Evolutionary conservation across 306 rosid species (phyloP).

Genomic region (Crataegus laevigata): DNA sequence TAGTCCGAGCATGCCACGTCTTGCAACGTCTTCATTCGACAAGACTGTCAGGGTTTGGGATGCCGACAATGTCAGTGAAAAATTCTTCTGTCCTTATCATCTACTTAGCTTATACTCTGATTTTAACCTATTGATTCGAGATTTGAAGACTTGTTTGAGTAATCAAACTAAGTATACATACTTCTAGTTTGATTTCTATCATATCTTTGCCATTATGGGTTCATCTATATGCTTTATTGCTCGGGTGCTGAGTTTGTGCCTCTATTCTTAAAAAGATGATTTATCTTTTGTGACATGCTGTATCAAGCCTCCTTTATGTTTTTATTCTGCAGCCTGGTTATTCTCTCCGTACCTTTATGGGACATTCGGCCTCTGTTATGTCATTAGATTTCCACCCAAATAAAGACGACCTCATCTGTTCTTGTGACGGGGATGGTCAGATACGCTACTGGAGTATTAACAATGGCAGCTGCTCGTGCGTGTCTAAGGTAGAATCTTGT

Average conservation of each 20-base stretch:
- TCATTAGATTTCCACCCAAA: conserved; percentile 96
- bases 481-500: conserved; percentile 56
- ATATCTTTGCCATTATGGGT: not conserved
- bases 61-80: conserved; percentile 78
- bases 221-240: not conserved
- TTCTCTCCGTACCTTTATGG: conserved; percentile 80
- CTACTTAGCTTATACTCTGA: not conserved
- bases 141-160: not conserved
- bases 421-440: conserved; percentile 92
- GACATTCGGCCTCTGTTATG: conserved; percentile 73
- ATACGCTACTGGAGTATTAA: conserved; percentile 92
- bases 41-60: conserved; percentile 98
- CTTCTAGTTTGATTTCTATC: not conserved
- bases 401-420: conserved; percentile 83
- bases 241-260: not conserved
- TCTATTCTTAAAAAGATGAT: not conserved
- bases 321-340: conserved; percentile 65
- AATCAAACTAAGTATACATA: not conserved
- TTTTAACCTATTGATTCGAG: not conserved
- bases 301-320: not conserved
- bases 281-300: not conserved
- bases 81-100: not conserved
- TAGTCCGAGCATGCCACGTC: conserved; percentile 82
- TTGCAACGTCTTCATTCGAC: conserved; percentile 95
- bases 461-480: conserved; percentile 67